Conservation (phyloP, 768 basidiomycete genomes). For the Leccinum boreale region DNA sequence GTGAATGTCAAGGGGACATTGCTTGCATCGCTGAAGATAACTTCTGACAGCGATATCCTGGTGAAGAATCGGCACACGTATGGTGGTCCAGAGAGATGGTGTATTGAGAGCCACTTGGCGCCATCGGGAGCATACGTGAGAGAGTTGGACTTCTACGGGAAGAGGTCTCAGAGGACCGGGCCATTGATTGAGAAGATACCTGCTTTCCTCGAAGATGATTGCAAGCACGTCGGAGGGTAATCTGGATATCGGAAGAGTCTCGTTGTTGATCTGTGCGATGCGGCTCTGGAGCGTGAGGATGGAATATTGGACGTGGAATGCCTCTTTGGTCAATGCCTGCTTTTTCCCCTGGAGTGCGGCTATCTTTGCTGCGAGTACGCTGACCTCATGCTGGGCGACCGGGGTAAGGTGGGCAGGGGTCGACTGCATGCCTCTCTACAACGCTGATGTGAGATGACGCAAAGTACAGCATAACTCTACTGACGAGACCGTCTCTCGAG, state of each 20-base stretch:
- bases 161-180: conserved; percentile 27
- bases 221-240: conserved; percentile 33
- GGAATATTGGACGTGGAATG: conserved; percentile 25
- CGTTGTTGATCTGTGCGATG: conserved; percentile 31
- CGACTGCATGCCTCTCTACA: conserved; percentile 21
- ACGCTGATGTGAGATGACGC: conserved; percentile 17
- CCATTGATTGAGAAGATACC: conserved; percentile 27
- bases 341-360: conserved; percentile 20
- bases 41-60: conserved; percentile 24
- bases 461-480: conserved; percentile 16
- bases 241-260: conserved; percentile 28
- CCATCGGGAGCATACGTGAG: conserved; percentile 36
- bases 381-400: conserved; percentile 25
- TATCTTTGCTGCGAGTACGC: conserved; percentile 21
- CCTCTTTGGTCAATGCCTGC: conserved; percentile 20
- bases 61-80: conserved; percentile 32
- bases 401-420: conserved; percentile 14
- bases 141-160: conserved; percentile 33
- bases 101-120: conserved; percentile 32
- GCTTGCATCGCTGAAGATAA: conserved; percentile 32
- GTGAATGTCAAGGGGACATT: conserved; percentile 31
- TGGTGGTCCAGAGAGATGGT: conserved; percentile 36
- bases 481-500: conserved; percentile 23
- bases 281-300: conserved; percentile 31
- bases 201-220: conserved; percentile 33